Percentiles rank a stretch among this genome's conserved stretches.
Conservation (phyloP, 495 filamentous ascomycete species). For the Aspergillus haitiensis region DNA sequence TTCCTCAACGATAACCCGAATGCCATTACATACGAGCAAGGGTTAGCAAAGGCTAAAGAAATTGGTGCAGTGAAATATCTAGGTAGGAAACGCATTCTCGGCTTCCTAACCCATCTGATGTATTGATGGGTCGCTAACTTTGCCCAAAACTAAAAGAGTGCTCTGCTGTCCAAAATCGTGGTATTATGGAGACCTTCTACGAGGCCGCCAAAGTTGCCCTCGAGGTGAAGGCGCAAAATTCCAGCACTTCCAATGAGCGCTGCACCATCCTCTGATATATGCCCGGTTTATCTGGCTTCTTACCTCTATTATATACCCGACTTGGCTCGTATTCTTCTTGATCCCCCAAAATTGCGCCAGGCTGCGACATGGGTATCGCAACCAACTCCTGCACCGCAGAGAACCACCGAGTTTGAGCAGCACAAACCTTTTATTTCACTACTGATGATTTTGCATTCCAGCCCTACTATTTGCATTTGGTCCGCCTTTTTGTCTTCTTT, state of each 20-base stretch:
- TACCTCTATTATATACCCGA: conserved; percentile 22
- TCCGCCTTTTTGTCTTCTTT: conserved; percentile 21
- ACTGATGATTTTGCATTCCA: conserved; percentile 27
- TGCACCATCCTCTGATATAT: conserved; percentile 39
- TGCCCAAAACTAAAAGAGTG: conserved; percentile 61
- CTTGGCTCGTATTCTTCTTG: conserved; percentile 7
- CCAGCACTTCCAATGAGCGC: conserved; percentile 33
- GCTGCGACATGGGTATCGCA: neutral
- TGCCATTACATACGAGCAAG: conserved; percentile 89
- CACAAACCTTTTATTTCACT: neutral
- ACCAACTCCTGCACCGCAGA: neutral
- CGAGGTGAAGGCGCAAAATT: conserved; percentile 65
- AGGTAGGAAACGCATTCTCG: conserved; percentile 47
- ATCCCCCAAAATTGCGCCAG: neutral
- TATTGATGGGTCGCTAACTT: too few species aligned
- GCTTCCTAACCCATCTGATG: neutral
- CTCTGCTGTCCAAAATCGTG: conserved; percentile 95
- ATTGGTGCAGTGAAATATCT: conserved; percentile 89
- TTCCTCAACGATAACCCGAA: conserved; percentile 58
- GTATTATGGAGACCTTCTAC: conserved; percentile 97
- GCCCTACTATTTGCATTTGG: conserved; percentile 24
- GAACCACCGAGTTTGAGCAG: neutral
- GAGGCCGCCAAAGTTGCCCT: conserved; percentile 97
- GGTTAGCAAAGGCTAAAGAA: conserved; percentile 85
- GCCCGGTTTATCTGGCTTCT: conserved; percentile 1